Evolutionary conservation across 2,329 filamentous ascomycete species (phyloP), one percentile per base, ranked within the genome.

Genomic region (Lasiodiplodia citricola): DNA sequence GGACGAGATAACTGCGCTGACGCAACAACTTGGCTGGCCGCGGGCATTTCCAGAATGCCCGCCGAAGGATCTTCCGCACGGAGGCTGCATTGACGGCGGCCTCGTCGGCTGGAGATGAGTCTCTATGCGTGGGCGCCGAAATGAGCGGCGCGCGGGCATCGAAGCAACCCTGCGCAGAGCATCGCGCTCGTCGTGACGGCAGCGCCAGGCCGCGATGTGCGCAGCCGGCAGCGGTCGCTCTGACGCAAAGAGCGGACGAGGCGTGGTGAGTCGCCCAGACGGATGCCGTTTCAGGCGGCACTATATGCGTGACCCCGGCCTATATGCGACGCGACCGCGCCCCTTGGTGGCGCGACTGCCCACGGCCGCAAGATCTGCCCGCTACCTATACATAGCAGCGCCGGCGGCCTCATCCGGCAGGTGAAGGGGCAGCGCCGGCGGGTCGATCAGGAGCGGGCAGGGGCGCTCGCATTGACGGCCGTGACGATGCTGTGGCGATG

Each of bases 251-350:
- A 75, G 76, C 76, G 74, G 71, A 71, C 72, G 73, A 75, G 78
- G 76, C 77, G 75, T 76, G 76, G 76, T 70, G 71, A 71, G 70
- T 67, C 70, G 72, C 78, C 78, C 77, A 78, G 78, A 77, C 79
- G 74, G 72, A 76, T 75, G 75, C 76, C 75, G 78, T 80, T 80
- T 80, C 76, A 79, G 77, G 75, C 73, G 51, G 73, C 58, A 77
- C 77, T 74, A 74, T 67, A 69, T 65, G 58, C 71, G 69, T 69
- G 54, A 68, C 68, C 76, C 78, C 67, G 65, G 75, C n/a, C 76
- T 77, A 80, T 80, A 80, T 75, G 76, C 37, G 54, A 62, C 25
- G 63, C 62, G 62, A 57, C 37, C 52, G 51, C 60, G 51, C 60
- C 67, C 67, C 67, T 63, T 37, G 47, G 60, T 52, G 60, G 60